phyloP scores from a whole-genome alignment of 2,329 filamentous ascomycete species.

The Fusarium tricinctum region DNA sequence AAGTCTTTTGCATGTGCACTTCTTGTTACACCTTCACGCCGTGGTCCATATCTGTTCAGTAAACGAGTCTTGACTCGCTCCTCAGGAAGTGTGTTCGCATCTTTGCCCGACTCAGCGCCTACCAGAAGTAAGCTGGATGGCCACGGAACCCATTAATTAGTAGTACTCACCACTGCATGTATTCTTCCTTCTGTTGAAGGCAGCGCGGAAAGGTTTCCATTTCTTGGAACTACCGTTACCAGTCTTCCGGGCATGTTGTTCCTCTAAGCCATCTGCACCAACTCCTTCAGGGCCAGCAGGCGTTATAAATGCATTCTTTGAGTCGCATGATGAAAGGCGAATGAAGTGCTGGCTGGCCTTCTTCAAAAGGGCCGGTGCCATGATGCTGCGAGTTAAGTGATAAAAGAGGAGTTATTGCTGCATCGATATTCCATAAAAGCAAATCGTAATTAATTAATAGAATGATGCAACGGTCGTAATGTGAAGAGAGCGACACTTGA shows the following conservation, averaged over 20 bases:
- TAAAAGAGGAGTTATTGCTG: slow-evolving; percentile 15
- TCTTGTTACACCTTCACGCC: slow-evolving; percentile 31
- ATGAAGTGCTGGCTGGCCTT: slow-evolving; percentile 48
- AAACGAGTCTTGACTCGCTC: slow-evolving; percentile 16
- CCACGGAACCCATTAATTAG: neutral
- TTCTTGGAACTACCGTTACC: slow-evolving; percentile 51
- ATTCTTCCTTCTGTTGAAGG: slow-evolving; percentile 52
- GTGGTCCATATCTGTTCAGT: slow-evolving; percentile 3
- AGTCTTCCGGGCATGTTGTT: slow-evolving; percentile 41
- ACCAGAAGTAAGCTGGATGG: slow-evolving; percentile 1
- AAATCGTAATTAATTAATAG: slow-evolving; percentile 4
- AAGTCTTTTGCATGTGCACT: slow-evolving; percentile 45
- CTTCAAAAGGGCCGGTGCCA: slow-evolving; percentile 48
- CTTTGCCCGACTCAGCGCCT: slow-evolving; percentile 48
- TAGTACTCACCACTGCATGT: slow-evolving; percentile 46
- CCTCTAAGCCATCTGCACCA: slow-evolving; percentile 20
- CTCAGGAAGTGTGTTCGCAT: slow-evolving; percentile 4
- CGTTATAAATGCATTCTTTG: slow-evolving; percentile 20
- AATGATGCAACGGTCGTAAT: slow-evolving; percentile 8
- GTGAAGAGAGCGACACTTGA: slow-evolving; percentile 22
- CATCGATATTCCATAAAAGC: slow-evolving; percentile 25
- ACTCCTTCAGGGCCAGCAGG: slow-evolving; percentile 16
- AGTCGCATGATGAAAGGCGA: slow-evolving; percentile 37
- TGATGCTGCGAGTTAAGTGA: slow-evolving; percentile 42
- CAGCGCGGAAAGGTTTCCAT: slow-evolving; percentile 55